Conservation (phyloP, 75 land plant genomes). For the Chamaecyparis obtusa region DNA sequence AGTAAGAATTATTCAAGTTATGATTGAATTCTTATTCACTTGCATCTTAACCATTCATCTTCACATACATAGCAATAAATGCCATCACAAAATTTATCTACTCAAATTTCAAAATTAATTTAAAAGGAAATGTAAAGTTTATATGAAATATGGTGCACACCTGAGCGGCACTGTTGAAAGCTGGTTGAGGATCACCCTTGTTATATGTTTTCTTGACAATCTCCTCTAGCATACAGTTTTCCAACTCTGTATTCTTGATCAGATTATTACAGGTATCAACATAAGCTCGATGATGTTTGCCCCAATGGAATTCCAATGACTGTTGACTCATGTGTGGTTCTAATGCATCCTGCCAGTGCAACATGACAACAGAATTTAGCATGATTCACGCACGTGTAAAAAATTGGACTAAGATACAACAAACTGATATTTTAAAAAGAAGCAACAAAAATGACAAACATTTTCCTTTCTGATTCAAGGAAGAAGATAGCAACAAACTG, state of each 20-base stretch:
- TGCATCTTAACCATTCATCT: neutral
- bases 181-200: slow-evolving; percentile 68
- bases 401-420: neutral
- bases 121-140: neutral
- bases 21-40: neutral
- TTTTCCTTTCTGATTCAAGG: neutral
- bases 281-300: slow-evolving; percentile 80
- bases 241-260: slow-evolving; percentile 67
- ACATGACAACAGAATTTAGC: neutral
- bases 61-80: neutral
- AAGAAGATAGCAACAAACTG: neutral
- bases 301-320: slow-evolving; percentile 88
- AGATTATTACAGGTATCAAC: slow-evolving; percentile 76
- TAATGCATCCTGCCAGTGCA: slow-evolving; percentile 56
- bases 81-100: neutral
- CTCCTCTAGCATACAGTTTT: slow-evolving; percentile 53
- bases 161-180: slow-evolving; percentile 88
- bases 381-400: neutral
- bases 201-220: slow-evolving; percentile 54
- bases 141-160: slow-evolving; percentile 19
- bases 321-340: slow-evolving; percentile 89
- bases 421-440: neutral
- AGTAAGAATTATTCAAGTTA: neutral
- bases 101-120: neutral
- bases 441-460: neutral